Evolutionary conservation across 176 grass and related monocot species (phyloP).

Genomic region (Thinopyrum elongatum): DNA sequence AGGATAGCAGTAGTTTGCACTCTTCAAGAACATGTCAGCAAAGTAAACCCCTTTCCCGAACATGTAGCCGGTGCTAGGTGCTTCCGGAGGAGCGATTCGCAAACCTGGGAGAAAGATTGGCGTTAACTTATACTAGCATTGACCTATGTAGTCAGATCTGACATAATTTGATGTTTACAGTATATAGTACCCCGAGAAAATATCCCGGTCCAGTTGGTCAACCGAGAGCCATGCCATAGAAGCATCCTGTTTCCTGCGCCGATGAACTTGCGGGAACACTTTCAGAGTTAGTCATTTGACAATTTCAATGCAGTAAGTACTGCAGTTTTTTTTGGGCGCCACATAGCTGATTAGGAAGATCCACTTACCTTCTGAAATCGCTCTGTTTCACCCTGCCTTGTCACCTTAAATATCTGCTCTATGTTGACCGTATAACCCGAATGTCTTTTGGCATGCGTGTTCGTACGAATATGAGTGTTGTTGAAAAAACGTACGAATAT

Average conservation of each 20-base stretch:
- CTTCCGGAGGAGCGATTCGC: slow-evolving; percentile 95
- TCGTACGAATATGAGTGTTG: background rate
- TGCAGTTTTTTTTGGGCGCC: background rate
- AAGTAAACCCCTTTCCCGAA: slow-evolving; percentile 94
- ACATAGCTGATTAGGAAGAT: slow-evolving; percentile 6
- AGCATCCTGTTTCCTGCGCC: slow-evolving; percentile 81
- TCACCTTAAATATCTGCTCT: slow-evolving; percentile 81
- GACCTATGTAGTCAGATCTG: background rate
- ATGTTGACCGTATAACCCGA: slow-evolving; percentile 61
- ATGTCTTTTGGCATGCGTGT: slow-evolving; percentile 81
- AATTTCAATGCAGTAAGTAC: background rate
- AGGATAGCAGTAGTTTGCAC: slow-evolving; percentile 84
- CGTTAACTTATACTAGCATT: background rate
- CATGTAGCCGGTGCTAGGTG: slow-evolving; percentile 93
- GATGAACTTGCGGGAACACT: slow-evolving; percentile 51
- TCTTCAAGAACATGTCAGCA: slow-evolving; percentile 97
- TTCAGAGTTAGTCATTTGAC: background rate
- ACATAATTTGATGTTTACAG: background rate
- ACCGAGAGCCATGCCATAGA: slow-evolving; percentile 94
- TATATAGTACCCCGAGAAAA: slow-evolving; percentile 33
- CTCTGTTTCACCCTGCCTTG: slow-evolving; percentile 61
- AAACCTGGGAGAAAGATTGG: slow-evolving; percentile 52
- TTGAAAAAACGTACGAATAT: background rate
- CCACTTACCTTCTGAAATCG: slow-evolving; percentile 67
- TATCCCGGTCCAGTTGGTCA: slow-evolving; percentile 90